A percentile compares a stretch with the other conserved stretches of the same genome.
Evolutionary conservation across 768 basidiomycete genomes (phyloP).

Genomic region (Aureoboletus auriporus): DNA sequence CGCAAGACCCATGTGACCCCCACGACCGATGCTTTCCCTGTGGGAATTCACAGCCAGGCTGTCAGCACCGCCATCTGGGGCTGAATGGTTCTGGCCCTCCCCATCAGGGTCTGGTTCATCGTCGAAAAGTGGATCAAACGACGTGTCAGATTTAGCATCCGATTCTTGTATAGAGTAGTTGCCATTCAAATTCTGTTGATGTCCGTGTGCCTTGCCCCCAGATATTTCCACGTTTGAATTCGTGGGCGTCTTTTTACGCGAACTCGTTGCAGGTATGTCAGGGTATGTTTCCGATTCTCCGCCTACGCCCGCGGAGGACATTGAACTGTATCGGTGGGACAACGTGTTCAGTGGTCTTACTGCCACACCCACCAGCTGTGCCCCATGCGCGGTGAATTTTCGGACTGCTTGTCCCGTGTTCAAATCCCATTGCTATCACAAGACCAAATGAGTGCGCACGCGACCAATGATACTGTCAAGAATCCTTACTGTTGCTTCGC

Average conservation of each 20-base stretch:
- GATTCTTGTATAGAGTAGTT: slow-evolving; percentile 33
- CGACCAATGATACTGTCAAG: neutral
- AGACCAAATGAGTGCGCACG: slow-evolving; percentile 5
- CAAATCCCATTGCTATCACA: slow-evolving; percentile 90
- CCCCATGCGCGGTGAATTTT: slow-evolving; percentile 74
- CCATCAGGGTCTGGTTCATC: slow-evolving; percentile 69
- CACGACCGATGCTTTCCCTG: slow-evolving; percentile 11
- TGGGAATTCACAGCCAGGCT: slow-evolving; percentile 11
- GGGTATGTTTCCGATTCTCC: slow-evolving; percentile 19
- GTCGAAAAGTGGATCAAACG: slow-evolving; percentile 88
- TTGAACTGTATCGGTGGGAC: slow-evolving; percentile 28
- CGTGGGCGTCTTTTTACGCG: slow-evolving; percentile 12
- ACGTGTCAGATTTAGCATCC: slow-evolving; percentile 74
- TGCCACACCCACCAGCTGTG: slow-evolving; percentile 79
- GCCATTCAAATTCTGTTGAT: slow-evolving; percentile 11
- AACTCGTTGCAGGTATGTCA: slow-evolving; percentile 6
- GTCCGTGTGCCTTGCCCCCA: slow-evolving; percentile 18
- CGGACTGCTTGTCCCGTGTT: slow-evolving; percentile 81
- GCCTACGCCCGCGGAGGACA: slow-evolving; percentile 21
- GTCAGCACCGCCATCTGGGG: slow-evolving; percentile 15
- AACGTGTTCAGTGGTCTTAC: slow-evolving; percentile 59
- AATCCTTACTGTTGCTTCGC: slow-evolving; percentile 70
- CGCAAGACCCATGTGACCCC: slow-evolving; percentile 19
- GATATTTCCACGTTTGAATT: slow-evolving; percentile 21
- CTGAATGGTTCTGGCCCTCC: slow-evolving; percentile 29